phyloP scores from a whole-genome alignment of 768 basidiomycete genomes.

The Mycena alexandri region DNA sequence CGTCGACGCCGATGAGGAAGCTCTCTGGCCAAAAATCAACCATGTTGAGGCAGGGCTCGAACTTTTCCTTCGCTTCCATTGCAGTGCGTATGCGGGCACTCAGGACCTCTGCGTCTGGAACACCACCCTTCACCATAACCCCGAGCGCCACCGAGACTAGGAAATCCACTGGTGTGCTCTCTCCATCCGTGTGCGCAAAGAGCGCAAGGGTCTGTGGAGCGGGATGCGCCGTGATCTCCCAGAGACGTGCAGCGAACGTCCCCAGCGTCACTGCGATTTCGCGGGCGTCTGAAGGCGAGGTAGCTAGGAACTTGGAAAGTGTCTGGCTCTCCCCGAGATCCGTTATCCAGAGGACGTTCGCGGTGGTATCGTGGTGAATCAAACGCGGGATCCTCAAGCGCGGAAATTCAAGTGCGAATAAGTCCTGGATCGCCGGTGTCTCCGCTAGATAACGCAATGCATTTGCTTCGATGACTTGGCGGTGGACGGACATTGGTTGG shows the following conservation, averaged over 20 bases:
- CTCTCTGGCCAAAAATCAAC: constrained; percentile 51
- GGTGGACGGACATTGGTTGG: constrained; percentile 37
- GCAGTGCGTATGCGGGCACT: constrained; percentile 22
- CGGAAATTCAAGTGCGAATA: constrained; percentile 5
- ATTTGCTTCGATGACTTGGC: constrained; percentile 41
- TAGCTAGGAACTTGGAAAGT: constrained; percentile 34
- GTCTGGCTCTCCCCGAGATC: constrained; percentile 39
- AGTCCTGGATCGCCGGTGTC: constrained; percentile 14
- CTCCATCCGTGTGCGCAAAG: constrained; percentile 24
- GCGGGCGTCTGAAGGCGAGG: not conserved
- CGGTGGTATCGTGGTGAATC: constrained; percentile 38
- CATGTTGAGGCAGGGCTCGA: constrained; percentile 45
- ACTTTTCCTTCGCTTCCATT: constrained; percentile 26
- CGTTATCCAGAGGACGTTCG: constrained; percentile 43
- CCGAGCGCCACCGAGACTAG: constrained; percentile 29
- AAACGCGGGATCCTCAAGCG: constrained; percentile 37
- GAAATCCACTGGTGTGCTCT: constrained; percentile 22
- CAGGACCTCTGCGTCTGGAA: constrained; percentile 38
- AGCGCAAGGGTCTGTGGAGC: constrained; percentile 17
- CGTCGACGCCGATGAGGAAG: constrained; percentile 43
- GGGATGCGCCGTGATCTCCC: constrained; percentile 31
- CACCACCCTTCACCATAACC: constrained; percentile 20
- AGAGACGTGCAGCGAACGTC: constrained; percentile 34
- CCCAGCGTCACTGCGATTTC: constrained; percentile 35
- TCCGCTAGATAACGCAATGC: constrained; percentile 38